Base-by-base conservation (phyloP, 345 rosid genomes). In the Pistacia integerrima region DNA sequence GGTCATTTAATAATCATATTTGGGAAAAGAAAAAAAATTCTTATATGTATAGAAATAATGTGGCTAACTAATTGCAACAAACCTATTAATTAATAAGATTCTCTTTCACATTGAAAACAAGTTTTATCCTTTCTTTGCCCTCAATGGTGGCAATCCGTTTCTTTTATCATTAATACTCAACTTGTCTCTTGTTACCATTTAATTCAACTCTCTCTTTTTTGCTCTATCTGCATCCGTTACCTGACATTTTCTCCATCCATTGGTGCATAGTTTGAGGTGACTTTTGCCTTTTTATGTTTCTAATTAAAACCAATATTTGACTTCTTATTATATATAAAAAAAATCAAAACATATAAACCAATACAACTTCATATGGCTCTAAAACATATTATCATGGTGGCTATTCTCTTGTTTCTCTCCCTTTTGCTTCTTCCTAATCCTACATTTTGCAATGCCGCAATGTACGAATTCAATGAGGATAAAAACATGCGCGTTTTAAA, bases 151-250 rank as follows among this genome's bases (percentile, higher is more conserved):
- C 16, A 11, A 3, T 8, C 64, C 38, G 3, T 20, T 41, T 65
- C 16, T 22, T 20, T 8, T 10, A 14, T 41, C 69, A 41, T 65
- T 65, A 41, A 18, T 38, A 20, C 69, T 7, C 69, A n/a, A 41
- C 11, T 3, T 46, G 28, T 65, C 14, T 64, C 28, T 41, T 18
- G 11, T n/a, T 65, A 41, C 18, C 51, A 10, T 11, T 65, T 44
- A 65, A 65, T n/a, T 44, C 49, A 41, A 65, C 69, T 20, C 17
- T 20, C 17, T 64, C 49, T 38, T 38, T 18, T 1, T 70, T 56
- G n/a, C 11, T 57, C 46, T 65, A n/a, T 64, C 61, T 58, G 62
- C 77, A 64, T 77, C 80, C 80, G 78, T 80, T 80, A 71, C 22
- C 22, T n/a, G 69, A n/a, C 52, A 14, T 16, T 63, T 63, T 63